Percentiles rank a stretch among this genome's conserved stretches.
Conservation (phyloP, 1,139 yeast species). For the Sugiyamaella japonica region DNA sequence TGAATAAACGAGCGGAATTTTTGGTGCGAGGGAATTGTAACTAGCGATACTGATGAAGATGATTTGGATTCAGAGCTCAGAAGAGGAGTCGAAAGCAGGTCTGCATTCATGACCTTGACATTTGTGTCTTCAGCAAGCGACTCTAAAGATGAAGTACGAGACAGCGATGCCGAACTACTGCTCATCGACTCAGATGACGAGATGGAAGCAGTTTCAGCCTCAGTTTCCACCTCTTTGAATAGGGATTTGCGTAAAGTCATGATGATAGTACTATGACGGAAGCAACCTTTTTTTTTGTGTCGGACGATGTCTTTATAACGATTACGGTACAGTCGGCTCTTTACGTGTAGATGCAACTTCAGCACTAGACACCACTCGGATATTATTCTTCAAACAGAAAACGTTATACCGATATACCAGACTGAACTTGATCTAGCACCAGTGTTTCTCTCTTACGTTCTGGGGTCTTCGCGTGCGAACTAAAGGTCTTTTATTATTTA, state of each 20-base stretch:
- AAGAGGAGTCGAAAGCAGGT: background rate
- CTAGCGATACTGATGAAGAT: conserved; percentile 14
- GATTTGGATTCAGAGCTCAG: conserved; percentile 33
- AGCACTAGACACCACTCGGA: background rate
- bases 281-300: too few relatives aligned
- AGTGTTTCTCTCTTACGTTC: background rate
- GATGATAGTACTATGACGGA: background rate
- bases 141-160: conserved; percentile 11
- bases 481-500: background rate
- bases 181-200: conserved; percentile 5
- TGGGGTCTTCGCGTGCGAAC: background rate
- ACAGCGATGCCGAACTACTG: conserved; percentile 1
- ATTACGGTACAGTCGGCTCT: background rate
- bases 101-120: conserved; percentile 1
- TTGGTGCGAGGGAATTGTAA: conserved; percentile 38
- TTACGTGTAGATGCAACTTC: background rate
- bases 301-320: too few relatives aligned
- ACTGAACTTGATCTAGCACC: background rate
- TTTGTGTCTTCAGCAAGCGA: conserved; percentile 4
- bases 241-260: background rate
- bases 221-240: background rate
- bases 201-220: conserved; percentile 10
- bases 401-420: background rate
- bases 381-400: background rate
- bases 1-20: conserved; percentile 55